Evolutionary conservation across 106 monocot species (phyloP).

Genomic region (Dioscorea zingiberensis): DNA sequence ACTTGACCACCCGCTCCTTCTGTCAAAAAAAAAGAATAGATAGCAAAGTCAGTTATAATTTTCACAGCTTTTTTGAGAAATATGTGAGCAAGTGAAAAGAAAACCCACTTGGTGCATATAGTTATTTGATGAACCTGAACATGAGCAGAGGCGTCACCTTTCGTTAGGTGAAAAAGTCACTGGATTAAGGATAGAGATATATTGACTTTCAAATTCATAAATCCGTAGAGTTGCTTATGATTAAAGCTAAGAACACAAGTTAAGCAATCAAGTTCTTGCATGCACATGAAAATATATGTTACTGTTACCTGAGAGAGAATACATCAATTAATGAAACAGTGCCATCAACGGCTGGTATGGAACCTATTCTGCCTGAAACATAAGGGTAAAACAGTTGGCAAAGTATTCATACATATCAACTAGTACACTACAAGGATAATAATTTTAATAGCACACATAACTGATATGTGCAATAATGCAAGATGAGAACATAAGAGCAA

Average conservation of each 20-base stretch:
- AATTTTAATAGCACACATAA: background rate
- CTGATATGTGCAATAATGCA: no score
- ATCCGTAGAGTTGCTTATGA: no score
- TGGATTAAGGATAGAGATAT: constrained; percentile 2
- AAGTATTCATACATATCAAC: no score
- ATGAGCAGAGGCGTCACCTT: constrained; percentile 19
- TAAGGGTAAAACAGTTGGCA: background rate
- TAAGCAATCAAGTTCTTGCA: no score
- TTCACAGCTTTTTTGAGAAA: no score
- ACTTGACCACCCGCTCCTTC: no score
- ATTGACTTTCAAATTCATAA: background rate
- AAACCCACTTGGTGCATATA: constrained; percentile 19
- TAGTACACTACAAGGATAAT: background rate
- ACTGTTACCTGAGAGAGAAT: constrained; percentile 28
- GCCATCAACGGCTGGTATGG: constrained; percentile 27
- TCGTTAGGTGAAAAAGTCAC: constrained; percentile 25
- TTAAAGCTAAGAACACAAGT: no score
- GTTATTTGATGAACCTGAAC: constrained; percentile 24
- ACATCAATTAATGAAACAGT: constrained; percentile 28
- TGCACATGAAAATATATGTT: background rate
- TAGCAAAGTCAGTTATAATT: no score
- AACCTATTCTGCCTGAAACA: constrained; percentile 32
- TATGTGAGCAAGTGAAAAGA: no score
- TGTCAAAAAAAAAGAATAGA: no score
- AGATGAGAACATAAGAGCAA: no score